A percentile compares a stretch with the other conserved stretches of the same genome.
phyloP scores from a whole-genome alignment of 768 basidiomycete genomes.

The Heimioporus sp. region DNA sequence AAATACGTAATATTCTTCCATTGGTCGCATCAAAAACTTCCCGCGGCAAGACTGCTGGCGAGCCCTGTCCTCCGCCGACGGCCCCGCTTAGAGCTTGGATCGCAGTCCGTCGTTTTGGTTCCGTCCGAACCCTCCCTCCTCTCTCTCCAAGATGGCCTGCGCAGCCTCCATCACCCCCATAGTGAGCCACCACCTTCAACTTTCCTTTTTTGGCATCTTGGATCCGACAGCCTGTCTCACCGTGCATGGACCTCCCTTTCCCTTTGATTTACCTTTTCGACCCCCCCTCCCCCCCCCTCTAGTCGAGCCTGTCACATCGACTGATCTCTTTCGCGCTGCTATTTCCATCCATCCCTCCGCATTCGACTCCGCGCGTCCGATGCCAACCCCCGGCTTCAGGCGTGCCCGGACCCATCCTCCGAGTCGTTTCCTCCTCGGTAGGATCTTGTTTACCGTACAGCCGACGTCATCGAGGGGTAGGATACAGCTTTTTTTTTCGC shows the following conservation, averaged over 20 bases:
- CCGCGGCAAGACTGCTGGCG: constrained; percentile 26
- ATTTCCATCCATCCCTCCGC: background rate
- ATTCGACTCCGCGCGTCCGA: background rate
- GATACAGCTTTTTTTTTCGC: too few species aligned
- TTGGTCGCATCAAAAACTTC: constrained; percentile 20
- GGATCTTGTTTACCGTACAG: too few species aligned
- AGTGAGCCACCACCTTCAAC: constrained; percentile 19
- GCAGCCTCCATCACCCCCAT: too few species aligned
- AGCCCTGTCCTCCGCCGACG: constrained; percentile 31
- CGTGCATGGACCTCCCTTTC: background rate
- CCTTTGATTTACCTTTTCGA: constrained; percentile 23
- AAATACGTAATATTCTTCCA: constrained; percentile 30
- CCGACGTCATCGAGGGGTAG: too few species aligned
- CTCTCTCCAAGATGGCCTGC: too few species aligned
- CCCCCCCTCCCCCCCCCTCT: background rate
- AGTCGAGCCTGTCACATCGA: background rate
- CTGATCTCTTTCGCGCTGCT: constrained; percentile 2
- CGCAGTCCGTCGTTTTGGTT: constrained; percentile 12
- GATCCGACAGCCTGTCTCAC: constrained; percentile 21
- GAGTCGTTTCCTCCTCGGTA: too few species aligned
- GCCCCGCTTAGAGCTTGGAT: constrained; percentile 18
- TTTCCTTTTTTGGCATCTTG: constrained; percentile 22
- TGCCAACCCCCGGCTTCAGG: constrained; percentile 11
- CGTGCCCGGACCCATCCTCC: background rate
- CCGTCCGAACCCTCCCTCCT: constrained; percentile 9